Evolutionary conservation across 768 basidiomycete species (phyloP), one percentile per base, ranked within the genome.

Genomic region (Porphyrellus cyaneotinctus): DNA sequence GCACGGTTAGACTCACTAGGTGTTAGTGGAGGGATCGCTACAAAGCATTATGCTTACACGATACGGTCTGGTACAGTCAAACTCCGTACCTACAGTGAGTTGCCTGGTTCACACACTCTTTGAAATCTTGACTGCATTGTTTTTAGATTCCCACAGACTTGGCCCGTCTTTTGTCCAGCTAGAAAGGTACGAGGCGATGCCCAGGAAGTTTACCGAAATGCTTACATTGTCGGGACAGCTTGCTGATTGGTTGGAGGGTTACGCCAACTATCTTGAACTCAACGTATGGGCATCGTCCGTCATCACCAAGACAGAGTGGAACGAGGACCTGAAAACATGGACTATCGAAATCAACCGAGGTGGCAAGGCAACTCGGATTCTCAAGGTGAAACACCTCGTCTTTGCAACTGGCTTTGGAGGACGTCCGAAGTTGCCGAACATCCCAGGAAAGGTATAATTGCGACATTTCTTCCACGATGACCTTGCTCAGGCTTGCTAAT

Each of bases 231-330:
- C 31, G 13, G 7, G 24, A 12, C 46, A 83, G 79, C 73, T 87
- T n/a, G 85, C 78, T 2, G 79, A 82, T 55, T 87, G 82, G 80
- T 67, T 87, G 15, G 85, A 87, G 61, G 70, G 69, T 5, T 88
- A 87, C 54, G 83, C 79, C 0, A 72, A 78, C 5, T 63, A 74
- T 4, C 72, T 85, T 31, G 85, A 87, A 50, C 64, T 88, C 36
- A 78, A 84, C 51, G 77, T 83, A 11, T 87, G 84, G 86, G 81
- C 77, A 0, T 77, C 80, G 0, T 71, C 80, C 0, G 70, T 58
- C 15, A 71, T 81, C 18, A 64, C 58, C n/a, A 70, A 63, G 28
- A 66, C 75, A 11, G 58, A 58, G 0, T 75, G 75, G 66, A 59
- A 77, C 58, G 65, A 70, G 14, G 55, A 58, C 43, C 69, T 65